Percentiles rank a stretch among this genome's conserved stretches.
Conservation (phyloP, 1,284 basidiomycete species). For the Ustilago tritici region DNA sequence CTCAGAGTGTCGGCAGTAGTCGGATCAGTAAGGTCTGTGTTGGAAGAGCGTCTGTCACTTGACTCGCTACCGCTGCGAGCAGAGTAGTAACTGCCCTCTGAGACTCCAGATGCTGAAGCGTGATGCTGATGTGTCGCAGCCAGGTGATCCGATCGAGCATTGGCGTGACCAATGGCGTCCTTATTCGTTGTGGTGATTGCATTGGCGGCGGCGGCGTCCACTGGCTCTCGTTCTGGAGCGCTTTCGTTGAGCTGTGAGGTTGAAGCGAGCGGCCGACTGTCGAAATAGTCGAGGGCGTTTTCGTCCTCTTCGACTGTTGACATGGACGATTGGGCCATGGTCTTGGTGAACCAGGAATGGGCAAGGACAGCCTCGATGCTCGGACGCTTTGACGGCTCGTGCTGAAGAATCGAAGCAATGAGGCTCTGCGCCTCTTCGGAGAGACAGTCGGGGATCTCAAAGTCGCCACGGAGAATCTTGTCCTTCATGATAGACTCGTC, state of each 20-base stretch:
- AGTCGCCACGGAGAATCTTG: constrained; percentile 87
- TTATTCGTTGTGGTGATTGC: background rate
- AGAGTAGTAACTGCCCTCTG: constrained; percentile 59
- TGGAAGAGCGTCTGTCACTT: constrained; percentile 56
- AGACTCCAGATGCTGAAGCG: constrained; percentile 38
- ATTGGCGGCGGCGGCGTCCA: background rate
- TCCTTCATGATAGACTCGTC: constrained; percentile 89
- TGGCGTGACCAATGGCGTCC: background rate
- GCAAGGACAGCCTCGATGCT: constrained; percentile 86
- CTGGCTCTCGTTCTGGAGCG: background rate
- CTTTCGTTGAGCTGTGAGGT: background rate
- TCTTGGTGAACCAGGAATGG: constrained; percentile 84
- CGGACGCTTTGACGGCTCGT: constrained; percentile 81
- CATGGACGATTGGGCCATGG: constrained; percentile 52
- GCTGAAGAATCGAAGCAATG: constrained; percentile 82
- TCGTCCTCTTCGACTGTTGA: constrained; percentile 57
- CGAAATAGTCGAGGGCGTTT: constrained; percentile 23
- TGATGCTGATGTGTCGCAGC: constrained; percentile 29
- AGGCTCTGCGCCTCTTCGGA: constrained; percentile 88
- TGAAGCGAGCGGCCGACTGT: constrained; percentile 6
- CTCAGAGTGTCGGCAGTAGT: constrained; percentile 48
- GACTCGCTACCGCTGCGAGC: constrained; percentile 60
- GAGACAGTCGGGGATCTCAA: constrained; percentile 82
- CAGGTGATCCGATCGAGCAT: background rate
- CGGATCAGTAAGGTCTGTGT: constrained; percentile 52